phyloP scores from a whole-genome alignment of 805 yeast species.

The Millerozyma acaciae region DNA sequence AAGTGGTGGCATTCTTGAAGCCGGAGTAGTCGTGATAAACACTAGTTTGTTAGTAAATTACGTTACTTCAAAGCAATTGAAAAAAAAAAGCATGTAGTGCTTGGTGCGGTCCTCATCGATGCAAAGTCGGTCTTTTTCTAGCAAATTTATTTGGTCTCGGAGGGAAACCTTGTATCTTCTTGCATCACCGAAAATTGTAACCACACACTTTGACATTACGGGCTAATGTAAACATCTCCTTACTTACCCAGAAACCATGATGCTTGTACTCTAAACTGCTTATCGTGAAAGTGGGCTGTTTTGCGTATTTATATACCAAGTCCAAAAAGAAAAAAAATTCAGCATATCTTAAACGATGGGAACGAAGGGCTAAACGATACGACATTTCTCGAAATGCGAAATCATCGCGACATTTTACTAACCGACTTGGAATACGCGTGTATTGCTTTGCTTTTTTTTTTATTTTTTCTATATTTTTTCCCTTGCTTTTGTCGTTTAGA shows the following conservation, averaged over 20 bases:
- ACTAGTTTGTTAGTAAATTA: constrained; percentile 4
- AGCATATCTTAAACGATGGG: constrained; percentile 6
- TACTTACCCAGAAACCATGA: no score
- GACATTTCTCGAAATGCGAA: not conserved
- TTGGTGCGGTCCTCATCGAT: not conserved
- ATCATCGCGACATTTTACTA: no score
- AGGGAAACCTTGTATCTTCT: no score
- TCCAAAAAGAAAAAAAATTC: constrained; percentile 1
- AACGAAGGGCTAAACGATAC: constrained; percentile 5
- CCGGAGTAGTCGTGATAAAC: constrained; percentile 34
- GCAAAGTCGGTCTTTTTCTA: not conserved
- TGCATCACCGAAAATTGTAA: no score
- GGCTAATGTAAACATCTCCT: no score
- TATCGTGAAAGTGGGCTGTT: not conserved
- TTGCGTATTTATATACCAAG: not conserved
- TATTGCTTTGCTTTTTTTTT: no score
- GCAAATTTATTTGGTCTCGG: not conserved
- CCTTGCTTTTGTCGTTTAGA: no score
- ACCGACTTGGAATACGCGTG: no score
- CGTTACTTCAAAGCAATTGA: not conserved
- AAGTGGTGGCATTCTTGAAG: constrained; percentile 28
- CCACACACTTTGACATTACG: no score
- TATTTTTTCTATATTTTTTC: no score
- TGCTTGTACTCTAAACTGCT: not conserved
- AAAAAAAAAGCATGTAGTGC: no score